Conservation (phyloP, 441 rosid species). For the Eruca vesicaria region DNA sequence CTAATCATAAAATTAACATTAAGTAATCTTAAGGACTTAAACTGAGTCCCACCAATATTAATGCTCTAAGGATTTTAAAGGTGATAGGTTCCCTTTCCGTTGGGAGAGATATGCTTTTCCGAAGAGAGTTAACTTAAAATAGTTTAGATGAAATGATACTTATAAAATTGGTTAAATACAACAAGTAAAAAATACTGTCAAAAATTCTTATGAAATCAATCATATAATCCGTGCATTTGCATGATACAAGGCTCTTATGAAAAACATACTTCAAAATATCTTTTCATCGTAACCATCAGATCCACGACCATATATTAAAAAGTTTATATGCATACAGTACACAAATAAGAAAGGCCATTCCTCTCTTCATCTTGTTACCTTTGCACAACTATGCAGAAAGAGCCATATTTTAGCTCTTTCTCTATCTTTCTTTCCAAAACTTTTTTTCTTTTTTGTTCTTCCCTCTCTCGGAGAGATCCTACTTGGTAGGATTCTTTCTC, state of each 20-base stretch:
- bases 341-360: background rate
- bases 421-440: slow-evolving; percentile 9
- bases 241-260: background rate
- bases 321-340: slow-evolving; percentile 5
- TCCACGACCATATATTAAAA: slow-evolving; percentile 25
- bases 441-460: background rate
- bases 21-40: too few relatives aligned
- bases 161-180: too few relatives aligned
- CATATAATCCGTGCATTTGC: background rate
- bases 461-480: slow-evolving; percentile 33
- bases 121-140: too few relatives aligned
- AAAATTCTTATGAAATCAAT: background rate
- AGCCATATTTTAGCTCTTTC: background rate
- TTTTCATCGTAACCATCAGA: background rate
- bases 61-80: too few relatives aligned
- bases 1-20: too few relatives aligned
- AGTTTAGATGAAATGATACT: too few relatives aligned
- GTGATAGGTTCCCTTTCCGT: too few relatives aligned
- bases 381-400: slow-evolving; percentile 1
- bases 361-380: background rate
- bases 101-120: too few relatives aligned
- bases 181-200: too few relatives aligned
- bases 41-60: too few relatives aligned
- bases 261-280: background rate
- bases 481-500: slow-evolving; percentile 27